Percentiles rank a stretch among this genome's conserved stretches.
Conservation (phyloP, 805 yeast genomes). For the Wickerhamiella bombiphila region DNA sequence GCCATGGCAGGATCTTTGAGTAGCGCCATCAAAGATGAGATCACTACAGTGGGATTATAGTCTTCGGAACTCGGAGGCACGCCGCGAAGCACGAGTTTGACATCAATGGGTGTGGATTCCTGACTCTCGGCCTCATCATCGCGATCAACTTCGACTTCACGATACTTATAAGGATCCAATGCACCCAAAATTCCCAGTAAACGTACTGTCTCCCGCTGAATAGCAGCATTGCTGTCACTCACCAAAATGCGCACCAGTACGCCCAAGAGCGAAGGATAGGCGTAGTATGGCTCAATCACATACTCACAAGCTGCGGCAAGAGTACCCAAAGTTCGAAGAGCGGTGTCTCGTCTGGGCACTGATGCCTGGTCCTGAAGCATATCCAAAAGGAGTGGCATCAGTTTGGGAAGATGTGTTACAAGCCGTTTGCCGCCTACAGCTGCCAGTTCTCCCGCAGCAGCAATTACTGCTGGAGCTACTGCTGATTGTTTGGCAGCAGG, state of each 20-base stretch:
- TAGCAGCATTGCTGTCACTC: conserved; percentile 52
- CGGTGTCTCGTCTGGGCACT: conserved; percentile 77
- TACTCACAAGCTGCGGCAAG: conserved; percentile 83
- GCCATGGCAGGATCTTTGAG: conserved; percentile 73
- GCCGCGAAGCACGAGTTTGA: conserved; percentile 81
- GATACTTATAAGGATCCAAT: conserved; percentile 86
- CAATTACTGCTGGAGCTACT: conserved; percentile 74
- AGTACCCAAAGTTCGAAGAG: conserved; percentile 75
- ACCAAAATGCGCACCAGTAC: conserved; percentile 68
- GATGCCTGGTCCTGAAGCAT: conserved; percentile 88
- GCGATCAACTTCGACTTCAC: conserved; percentile 52
- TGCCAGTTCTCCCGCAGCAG: conserved; percentile 79
- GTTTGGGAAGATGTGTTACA: conserved; percentile 48
- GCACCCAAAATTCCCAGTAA: conserved; percentile 91
- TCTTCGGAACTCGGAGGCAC: conserved; percentile 84
- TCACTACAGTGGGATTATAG: conserved; percentile 89
- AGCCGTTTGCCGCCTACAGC: conserved; percentile 80
- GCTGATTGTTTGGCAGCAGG: conserved; percentile 59
- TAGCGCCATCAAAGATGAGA: conserved; percentile 68
- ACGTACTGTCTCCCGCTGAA: conserved; percentile 78
- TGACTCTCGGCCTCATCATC: conserved; percentile 29
- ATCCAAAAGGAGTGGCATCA: conserved; percentile 79
- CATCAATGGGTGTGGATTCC: conserved; percentile 80
- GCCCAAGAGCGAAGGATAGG: conserved; percentile 79
- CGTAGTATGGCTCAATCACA: conserved; percentile 83